Evolutionary conservation across 2,329 filamentous ascomycete species (phyloP), one percentile per base, ranked within the genome.

Genomic region (Talaromyces sp.): DNA sequence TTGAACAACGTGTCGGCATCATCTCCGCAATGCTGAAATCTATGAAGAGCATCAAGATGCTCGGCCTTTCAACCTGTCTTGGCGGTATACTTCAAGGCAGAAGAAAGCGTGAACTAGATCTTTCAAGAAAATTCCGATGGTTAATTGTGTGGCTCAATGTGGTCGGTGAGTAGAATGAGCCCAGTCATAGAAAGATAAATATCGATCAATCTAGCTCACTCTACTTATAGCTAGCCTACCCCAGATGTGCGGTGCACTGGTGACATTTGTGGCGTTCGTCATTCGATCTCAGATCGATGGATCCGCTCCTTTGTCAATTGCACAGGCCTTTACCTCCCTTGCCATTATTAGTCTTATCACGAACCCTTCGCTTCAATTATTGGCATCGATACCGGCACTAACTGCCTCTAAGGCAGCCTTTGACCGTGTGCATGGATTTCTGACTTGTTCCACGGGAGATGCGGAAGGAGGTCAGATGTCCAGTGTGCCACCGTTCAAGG

Each of bases 31-130:
- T 79, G 60, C 68, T 82, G 0, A 73, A 72, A 8, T 77, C 74
- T 17, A 81, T 83, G 69, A 81, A 80, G 62, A 76, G 75, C 17
- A 71, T 82, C 58, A 82, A 81, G 61, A 75, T 81, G 52, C 70
- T 77, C 0, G 80, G 80, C 0, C 64, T 82, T 8, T 75, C 73
- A 31, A 66, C 74, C 11, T 71, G 70, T 6, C 62, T 79, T 4
- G 67, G 71, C 56, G 67, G 64, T 6, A 67, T 67, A 6, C 65
- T 78, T 3, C 72, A 77, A 51, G 65, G 62, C 2, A 62, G 78
- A 4, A 70, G 77, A 8, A 56, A 70, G 11, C 66, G 70, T 21
- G 77, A 79, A 56, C 50, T 80, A 19, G 63, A 67, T 2, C 71
- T 75, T 35, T 77, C 75, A 2, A 72, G 70, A 53, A 66, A 64